Evolutionary conservation across 2,329 filamentous ascomycete species (phyloP), one percentile per base, ranked within the genome.

Genomic region (Alternaria ventricosa): DNA sequence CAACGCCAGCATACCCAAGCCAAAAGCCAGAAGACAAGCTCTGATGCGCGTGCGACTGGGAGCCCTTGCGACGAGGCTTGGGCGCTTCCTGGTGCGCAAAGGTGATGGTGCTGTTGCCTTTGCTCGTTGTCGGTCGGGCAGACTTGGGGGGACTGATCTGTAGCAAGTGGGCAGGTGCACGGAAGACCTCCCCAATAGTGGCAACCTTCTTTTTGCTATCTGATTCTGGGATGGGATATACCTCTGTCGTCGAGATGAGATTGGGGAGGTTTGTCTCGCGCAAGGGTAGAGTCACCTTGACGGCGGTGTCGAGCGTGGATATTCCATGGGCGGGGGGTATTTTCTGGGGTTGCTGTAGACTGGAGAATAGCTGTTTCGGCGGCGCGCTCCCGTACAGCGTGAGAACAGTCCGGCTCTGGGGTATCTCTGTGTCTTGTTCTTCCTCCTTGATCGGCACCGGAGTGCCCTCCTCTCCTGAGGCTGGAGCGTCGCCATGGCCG

Each of bases 311-410:
- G 13, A 82, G 73, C 7, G 78, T 78, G 22, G 77, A 72, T 46
- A 76, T 60, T 53, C 43, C 75, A n/a, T 76, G 73, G 25, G 77
- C 70, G 2, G 79, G 77, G 15, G 71, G 23, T n/a, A 77, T 61
- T 46, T 83, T 73, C 33, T 81, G 78, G 12, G 83, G 81, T 58
- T 87, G 84, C 68, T 91, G 92, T 54, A 97, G 83, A 78, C 94
- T 97, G 5, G 95, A 97, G 78, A 96, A 97, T 5, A 97, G 84
- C 64, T 95, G 92, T 70, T 89, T 90, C 36, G 92, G 87, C 49
- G 89, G 63, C 9, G 91, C 91, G 69, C 89, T 91, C 58, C 92
- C 93, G 69, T 89, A 90, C 1, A 97, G 83, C 1, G 92, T 95
- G 61, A 97, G 83, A 6, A 95, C 90, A 15, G 89, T 82, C 65